These are phyloP conservation scores for Xylaria digitata DNA, from an alignment of 2,329 filamentous ascomycete genomes.

Conservation along the genomic window DNA sequence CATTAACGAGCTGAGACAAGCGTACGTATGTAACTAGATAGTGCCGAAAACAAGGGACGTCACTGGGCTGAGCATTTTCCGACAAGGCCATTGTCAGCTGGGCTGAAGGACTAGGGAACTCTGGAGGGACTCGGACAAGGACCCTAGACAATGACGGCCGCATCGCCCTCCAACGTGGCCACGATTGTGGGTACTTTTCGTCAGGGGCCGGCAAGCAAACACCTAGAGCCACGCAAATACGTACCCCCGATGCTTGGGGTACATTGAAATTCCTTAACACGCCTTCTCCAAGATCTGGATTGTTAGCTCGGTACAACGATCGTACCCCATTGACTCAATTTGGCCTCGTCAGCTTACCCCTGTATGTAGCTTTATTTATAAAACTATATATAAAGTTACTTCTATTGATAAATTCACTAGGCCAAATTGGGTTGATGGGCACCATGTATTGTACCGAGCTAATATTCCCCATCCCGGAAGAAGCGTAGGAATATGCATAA, in stretches of 20 bases:
- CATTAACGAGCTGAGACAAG: slow-evolving; percentile 16
- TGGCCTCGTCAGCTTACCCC: too few species aligned
- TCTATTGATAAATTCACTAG: too few species aligned
- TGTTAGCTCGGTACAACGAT: too few species aligned
- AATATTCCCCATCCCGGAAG: too few species aligned
- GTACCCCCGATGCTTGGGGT: not conserved
- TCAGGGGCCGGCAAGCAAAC: slow-evolving; percentile 22
- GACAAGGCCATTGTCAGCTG: slow-evolving; percentile 36
- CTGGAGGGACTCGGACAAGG: not conserved
- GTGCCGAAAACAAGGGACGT: slow-evolving; percentile 18
- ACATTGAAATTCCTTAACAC: not conserved
- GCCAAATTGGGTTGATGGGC: too few species aligned
- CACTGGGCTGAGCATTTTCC: slow-evolving; percentile 31
- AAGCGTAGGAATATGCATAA: not conserved
- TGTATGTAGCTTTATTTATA: too few species aligned
- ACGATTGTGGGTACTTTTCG: slow-evolving; percentile 21
- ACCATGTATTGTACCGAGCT: too few species aligned
- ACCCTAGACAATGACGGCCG: not conserved
- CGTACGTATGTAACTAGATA: slow-evolving; percentile 14
- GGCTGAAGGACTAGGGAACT: slow-evolving; percentile 17
- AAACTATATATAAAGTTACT: too few species aligned
- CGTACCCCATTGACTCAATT: too few species aligned
- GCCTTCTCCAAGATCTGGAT: too few species aligned
- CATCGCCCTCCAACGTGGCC: slow-evolving; percentile 29
- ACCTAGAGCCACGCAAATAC: not conserved